A percentile compares a stretch with the other conserved stretches of the same genome.
These are phyloP conservation scores for Cephalotrichum gorgonifer DNA, from an alignment of 2,329 filamentous ascomycete genomes.

Conservation along the genomic window DNA sequence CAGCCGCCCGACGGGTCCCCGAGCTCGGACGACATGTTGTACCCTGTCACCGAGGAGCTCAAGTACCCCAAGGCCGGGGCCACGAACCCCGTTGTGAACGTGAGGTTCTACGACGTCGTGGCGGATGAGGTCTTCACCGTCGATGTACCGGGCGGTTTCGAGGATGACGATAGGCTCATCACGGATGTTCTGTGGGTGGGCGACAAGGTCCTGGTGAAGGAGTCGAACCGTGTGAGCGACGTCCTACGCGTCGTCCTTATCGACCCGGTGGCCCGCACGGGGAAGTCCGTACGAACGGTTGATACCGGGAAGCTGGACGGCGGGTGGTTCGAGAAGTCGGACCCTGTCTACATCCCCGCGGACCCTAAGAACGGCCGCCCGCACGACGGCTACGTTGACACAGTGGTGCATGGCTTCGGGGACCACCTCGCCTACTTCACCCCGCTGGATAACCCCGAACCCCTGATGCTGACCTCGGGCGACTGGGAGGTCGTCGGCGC, in stretches of 20 bases:
- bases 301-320: constrained; percentile 81
- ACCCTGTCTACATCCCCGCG: constrained; percentile 76
- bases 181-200: constrained; percentile 91
- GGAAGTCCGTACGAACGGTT: constrained; percentile 67
- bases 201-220: constrained; percentile 72
- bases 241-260: constrained; percentile 79
- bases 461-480: constrained; percentile 77
- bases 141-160: constrained; percentile 65
- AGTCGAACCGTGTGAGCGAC: constrained; percentile 92
- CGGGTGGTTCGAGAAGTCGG: constrained; percentile 92
- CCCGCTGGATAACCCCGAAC: constrained; percentile 72
- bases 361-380: constrained; percentile 65
- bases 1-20: constrained; percentile 68
- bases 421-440: constrained; percentile 92
- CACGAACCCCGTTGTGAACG: constrained; percentile 80
- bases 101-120: constrained; percentile 79
- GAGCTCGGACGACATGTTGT: constrained; percentile 61
- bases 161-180: constrained; percentile 74
- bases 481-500: constrained; percentile 86
- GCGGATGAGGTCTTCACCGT: constrained; percentile 73
- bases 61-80: constrained; percentile 96
- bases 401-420: constrained; percentile 72
- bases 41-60: constrained; percentile 83
- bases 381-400: constrained; percentile 88
- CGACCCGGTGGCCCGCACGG: constrained; percentile 62